Evolutionary conservation across 1,284 basidiomycete genomes (phyloP).

Genomic region (Anthracocystis panici-leucophaei): DNA sequence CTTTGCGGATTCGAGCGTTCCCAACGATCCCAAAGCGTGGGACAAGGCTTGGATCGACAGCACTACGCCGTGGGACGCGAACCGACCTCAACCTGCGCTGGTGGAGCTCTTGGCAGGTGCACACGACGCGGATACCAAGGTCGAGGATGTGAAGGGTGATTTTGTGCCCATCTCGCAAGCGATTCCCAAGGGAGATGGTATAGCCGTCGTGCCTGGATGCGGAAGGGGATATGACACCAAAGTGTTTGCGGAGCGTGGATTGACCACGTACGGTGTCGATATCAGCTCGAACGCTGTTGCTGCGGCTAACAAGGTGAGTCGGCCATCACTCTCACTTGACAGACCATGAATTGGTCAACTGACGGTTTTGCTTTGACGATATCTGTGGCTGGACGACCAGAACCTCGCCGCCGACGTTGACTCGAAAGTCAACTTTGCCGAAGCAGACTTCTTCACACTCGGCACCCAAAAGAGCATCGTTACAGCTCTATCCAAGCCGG

Average conservation of each 20-base stretch:
- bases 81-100: slow-evolving; percentile 49
- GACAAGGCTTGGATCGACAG: slow-evolving; percentile 54
- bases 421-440: slow-evolving; percentile 33
- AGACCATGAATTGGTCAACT: neutral
- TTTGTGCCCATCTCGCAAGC: slow-evolving; percentile 21
- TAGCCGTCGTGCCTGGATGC: slow-evolving; percentile 42
- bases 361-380: neutral
- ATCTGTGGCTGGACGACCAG: slow-evolving; percentile 45
- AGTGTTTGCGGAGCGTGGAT: slow-evolving; percentile 46
- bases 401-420: slow-evolving; percentile 13
- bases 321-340: neutral
- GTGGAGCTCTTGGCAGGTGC: slow-evolving; percentile 36
- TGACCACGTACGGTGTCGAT: slow-evolving; percentile 47
- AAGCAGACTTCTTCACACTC: slow-evolving; percentile 52
- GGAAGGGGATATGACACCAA: slow-evolving; percentile 54
- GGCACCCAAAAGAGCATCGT: slow-evolving; percentile 25
- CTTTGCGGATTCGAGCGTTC: slow-evolving; percentile 37
- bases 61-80: slow-evolving; percentile 55
- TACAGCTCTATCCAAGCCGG: slow-evolving; percentile 23
- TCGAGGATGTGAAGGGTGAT: slow-evolving; percentile 16
- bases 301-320: slow-evolving; percentile 45
- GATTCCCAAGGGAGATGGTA: slow-evolving; percentile 30
- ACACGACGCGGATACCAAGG: slow-evolving; percentile 32
- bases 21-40: slow-evolving; percentile 56
- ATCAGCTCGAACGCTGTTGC: slow-evolving; percentile 49